Conservation (phyloP, 2,329 filamentous ascomycete genomes). For the Aspergillus proliferans region DNA sequence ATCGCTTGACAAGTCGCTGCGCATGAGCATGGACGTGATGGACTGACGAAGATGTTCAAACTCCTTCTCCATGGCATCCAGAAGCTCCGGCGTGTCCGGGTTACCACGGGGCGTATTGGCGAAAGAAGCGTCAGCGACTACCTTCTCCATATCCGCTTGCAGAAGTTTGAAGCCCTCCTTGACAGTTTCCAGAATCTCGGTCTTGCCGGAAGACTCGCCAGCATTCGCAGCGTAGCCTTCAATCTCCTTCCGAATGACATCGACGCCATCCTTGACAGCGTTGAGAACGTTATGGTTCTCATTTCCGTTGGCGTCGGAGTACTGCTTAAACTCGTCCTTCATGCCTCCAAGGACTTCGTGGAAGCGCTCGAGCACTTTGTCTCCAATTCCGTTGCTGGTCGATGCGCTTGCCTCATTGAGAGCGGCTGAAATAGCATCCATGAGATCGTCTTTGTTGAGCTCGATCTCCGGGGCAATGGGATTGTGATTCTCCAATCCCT, state of each 20-base stretch:
- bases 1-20: conserved; percentile 49
- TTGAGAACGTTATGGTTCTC: conserved; percentile 86
- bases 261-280: conserved; percentile 79
- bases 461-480: conserved; percentile 54
- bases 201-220: conserved; percentile 62
- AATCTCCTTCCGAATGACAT: conserved; percentile 71
- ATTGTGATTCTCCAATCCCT: conserved; percentile 48
- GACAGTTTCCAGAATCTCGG: conserved; percentile 69
- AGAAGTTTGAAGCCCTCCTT: conserved; percentile 57
- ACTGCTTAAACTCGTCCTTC: conserved; percentile 66
- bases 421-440: conserved; percentile 53
- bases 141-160: conserved; percentile 52
- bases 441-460: conserved; percentile 48
- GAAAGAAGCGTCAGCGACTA: conserved; percentile 40
- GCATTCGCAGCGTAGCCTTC: conserved; percentile 73
- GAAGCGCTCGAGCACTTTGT: conserved; percentile 55
- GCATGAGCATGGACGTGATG: conserved; percentile 63
- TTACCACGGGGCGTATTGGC: conserved; percentile 24
- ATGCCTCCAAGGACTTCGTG: conserved; percentile 56
- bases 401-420: conserved; percentile 49
- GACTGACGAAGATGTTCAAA: conserved; percentile 75
- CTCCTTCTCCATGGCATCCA: conserved; percentile 71
- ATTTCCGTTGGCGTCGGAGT: conserved; percentile 68
- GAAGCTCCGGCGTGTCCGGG: conserved; percentile 60
- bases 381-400: conserved; percentile 47